A percentile compares a stretch with the other conserved stretches of the same genome.
These are phyloP conservation scores for Porogramme epimiltina DNA, from an alignment of 1,284 basidiomycete genomes.

Conservation along the genomic window DNA sequence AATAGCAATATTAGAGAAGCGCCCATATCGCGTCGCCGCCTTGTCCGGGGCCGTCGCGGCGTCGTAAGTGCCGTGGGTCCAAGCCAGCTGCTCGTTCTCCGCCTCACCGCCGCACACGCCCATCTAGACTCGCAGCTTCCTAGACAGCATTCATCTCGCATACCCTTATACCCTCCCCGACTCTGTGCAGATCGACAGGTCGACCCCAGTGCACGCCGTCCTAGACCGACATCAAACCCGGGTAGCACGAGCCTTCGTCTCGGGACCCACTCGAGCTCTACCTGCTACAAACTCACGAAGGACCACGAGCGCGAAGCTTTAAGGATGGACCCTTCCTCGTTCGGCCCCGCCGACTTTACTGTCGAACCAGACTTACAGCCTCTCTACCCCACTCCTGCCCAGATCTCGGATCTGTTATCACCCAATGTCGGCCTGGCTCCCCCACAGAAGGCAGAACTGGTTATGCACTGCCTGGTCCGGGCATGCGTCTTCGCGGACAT, in stretches of 20 bases:
- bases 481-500: conserved; percentile 79
- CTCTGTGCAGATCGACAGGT: too few relatives aligned
- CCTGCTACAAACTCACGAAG: not conserved
- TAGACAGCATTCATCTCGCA: not conserved
- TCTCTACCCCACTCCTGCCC: conserved; percentile 67
- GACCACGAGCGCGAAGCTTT: not conserved
- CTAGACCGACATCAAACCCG: not conserved
- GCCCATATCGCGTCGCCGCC: not conserved
- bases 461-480: conserved; percentile 70
- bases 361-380: conserved; percentile 79
- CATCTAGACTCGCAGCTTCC: not conserved
- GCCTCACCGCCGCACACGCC: not conserved
- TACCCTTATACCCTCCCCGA: not conserved
- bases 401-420: conserved; percentile 63
- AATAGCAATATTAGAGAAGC: not conserved
- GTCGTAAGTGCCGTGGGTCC: too few relatives aligned
- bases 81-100: not conserved
- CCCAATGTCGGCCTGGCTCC: conserved; percentile 67
- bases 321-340: conserved; percentile 25
- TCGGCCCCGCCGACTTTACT: conserved; percentile 47
- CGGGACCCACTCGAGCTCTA: conserved; percentile 1
- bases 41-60: not conserved
- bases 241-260: too few relatives aligned
- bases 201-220: not conserved
- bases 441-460: conserved; percentile 65